Percentiles rank a stretch among this genome's conserved stretches.
These are phyloP conservation scores for Lasiosphaeria miniovina DNA, from an alignment of 495 filamentous ascomycete species.

Conservation along the genomic window DNA sequence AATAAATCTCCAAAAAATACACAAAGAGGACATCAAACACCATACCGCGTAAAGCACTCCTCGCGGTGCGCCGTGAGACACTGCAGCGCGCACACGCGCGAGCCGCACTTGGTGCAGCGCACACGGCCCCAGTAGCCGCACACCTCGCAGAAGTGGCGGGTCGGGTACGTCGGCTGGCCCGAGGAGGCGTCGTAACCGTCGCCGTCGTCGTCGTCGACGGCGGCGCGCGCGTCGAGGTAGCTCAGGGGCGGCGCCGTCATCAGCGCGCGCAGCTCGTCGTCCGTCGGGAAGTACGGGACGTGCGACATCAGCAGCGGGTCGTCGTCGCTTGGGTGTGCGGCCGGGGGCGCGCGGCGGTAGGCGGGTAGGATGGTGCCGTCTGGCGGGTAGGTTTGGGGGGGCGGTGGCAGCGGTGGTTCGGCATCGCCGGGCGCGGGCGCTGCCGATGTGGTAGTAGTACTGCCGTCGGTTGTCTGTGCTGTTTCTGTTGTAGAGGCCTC, in stretches of 20 bases:
- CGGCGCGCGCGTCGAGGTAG: constrained; percentile 74
- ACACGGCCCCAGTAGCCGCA: constrained; percentile 93
- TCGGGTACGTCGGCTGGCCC: constrained; percentile 42
- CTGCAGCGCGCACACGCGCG: constrained; percentile 74
- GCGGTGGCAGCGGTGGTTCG: not conserved
- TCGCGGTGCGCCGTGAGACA: constrained; percentile 79
- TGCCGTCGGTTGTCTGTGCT: not conserved
- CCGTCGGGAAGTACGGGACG: constrained; percentile 62
- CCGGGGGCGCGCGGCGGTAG: constrained; percentile 31
- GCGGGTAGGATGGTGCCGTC: constrained; percentile 31
- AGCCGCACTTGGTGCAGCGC: constrained; percentile 79
- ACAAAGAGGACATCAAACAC: constrained; percentile 39
- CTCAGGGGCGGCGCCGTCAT: constrained; percentile 68
- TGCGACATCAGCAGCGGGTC: constrained; percentile 62
- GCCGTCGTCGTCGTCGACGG: constrained; percentile 37
- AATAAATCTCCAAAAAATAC: too few species aligned
- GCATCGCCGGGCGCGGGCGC: not conserved
- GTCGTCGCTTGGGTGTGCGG: constrained; percentile 48
- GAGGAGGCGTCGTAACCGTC: not conserved
- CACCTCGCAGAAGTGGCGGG: constrained; percentile 75
- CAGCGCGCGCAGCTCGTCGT: constrained; percentile 64
- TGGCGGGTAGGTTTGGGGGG: constrained; percentile 29
- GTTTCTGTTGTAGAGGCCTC: constrained; percentile 17
- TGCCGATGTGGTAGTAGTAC: constrained; percentile 10
- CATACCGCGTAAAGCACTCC: constrained; percentile 66